These are phyloP conservation scores for Toxicodendron radicans DNA, from an alignment of 345 rosid genomes.

Conservation along the genomic window DNA sequence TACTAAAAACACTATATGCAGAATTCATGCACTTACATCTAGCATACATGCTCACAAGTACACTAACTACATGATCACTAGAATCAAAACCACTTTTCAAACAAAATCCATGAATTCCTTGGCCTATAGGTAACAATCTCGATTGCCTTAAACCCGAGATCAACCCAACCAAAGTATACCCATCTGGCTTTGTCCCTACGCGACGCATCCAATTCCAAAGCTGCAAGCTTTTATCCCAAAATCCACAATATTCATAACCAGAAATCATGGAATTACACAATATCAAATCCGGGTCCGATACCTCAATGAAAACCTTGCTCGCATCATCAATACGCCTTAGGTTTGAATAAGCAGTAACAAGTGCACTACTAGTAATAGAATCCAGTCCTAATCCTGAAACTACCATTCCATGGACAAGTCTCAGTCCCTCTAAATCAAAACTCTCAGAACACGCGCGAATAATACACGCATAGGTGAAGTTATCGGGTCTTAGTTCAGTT, in stretches of 20 bases:
- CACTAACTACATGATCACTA: slow-evolving; percentile 56
- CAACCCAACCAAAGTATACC: slow-evolving; percentile 67
- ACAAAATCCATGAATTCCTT: slow-evolving; percentile 70
- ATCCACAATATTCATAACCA: slow-evolving; percentile 57
- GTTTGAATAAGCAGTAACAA: slow-evolving; percentile 70
- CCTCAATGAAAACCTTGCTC: slow-evolving; percentile 45
- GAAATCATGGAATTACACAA: slow-evolving; percentile 79
- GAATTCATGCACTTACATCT: slow-evolving; percentile 57
- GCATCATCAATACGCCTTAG: slow-evolving; percentile 53
- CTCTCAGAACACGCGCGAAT: slow-evolving; percentile 60
- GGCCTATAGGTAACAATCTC: slow-evolving; percentile 42
- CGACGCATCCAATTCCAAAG: slow-evolving; percentile 55
- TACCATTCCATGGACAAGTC: slow-evolving; percentile 57
- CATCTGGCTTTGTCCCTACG: slow-evolving; percentile 55
- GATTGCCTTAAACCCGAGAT: slow-evolving; percentile 51
- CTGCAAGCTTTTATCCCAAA: slow-evolving; percentile 48
- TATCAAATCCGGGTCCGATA: slow-evolving; percentile 68
- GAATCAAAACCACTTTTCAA: slow-evolving; percentile 58
- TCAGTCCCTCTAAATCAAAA: slow-evolving; percentile 42
- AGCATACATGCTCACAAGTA: slow-evolving; percentile 71
- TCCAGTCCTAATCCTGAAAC: slow-evolving; percentile 63
- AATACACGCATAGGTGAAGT: slow-evolving; percentile 72
- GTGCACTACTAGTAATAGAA: slow-evolving; percentile 55
- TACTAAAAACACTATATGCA: slow-evolving; percentile 51
- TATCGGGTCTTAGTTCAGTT: slow-evolving; percentile 55